phyloP scores from a whole-genome alignment of 2,329 filamentous ascomycete genomes.

The Ophiostoma piceae region DNA sequence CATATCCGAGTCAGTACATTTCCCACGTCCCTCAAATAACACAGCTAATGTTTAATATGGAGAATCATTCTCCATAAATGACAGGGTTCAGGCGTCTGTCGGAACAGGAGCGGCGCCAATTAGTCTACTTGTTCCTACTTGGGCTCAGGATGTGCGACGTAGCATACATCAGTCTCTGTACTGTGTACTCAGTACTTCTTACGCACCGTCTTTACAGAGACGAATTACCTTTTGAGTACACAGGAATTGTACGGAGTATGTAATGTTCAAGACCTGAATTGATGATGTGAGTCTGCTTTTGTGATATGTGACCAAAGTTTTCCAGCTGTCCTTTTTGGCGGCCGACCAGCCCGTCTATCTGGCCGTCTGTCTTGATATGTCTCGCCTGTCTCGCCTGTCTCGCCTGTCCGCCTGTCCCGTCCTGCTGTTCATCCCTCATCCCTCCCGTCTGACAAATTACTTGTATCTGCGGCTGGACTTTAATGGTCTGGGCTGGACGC shows the following conservation, averaged over 20 bases:
- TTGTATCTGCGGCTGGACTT: neutral
- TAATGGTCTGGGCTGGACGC: neutral
- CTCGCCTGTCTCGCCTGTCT: no score
- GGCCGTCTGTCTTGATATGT: neutral
- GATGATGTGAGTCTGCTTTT: neutral
- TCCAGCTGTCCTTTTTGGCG: neutral
- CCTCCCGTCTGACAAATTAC: neutral
- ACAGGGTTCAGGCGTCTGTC: slow-evolving; percentile 7
- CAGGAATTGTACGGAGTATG: neutral
- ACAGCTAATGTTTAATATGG: neutral
- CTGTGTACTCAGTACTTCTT: neutral
- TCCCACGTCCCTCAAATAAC: neutral
- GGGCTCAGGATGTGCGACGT: neutral
- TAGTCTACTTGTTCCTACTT: neutral
- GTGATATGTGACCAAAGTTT: neutral
- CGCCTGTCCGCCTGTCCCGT: neutral
- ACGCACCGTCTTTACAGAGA: neutral
- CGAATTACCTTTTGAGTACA: neutral
- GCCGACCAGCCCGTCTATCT: neutral
- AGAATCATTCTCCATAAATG: neutral
- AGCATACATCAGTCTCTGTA: neutral
- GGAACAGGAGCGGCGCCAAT: neutral
- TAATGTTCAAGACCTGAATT: neutral
- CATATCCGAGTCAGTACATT: slow-evolving; percentile 4
- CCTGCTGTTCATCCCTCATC: neutral